phyloP scores from a whole-genome alignment of 2,329 filamentous ascomycete species.

The Microthyrium microscopicum region DNA sequence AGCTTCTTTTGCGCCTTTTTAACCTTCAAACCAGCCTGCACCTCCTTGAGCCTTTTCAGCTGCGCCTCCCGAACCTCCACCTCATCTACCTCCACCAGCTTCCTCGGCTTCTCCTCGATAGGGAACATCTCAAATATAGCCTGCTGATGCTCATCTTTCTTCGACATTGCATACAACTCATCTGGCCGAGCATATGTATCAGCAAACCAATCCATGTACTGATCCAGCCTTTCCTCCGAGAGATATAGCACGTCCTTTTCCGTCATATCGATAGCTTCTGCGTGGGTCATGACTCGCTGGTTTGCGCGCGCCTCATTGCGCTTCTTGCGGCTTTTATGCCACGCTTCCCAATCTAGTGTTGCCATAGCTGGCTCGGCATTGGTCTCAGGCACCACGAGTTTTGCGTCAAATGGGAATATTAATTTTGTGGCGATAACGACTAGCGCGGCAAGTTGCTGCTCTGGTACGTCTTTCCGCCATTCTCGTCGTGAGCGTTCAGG shows the following conservation, averaged over 20 bases:
- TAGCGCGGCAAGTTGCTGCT: constrained; percentile 54
- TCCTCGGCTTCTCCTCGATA: constrained; percentile 8
- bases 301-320: constrained; percentile 3
- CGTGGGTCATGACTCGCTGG: constrained; percentile 17
- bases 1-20: constrained; percentile 14
- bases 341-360: constrained; percentile 56
- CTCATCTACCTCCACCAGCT: not conserved
- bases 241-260: constrained; percentile 48
- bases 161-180: constrained; percentile 18
- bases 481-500: constrained; percentile 22
- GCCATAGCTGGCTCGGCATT: constrained; percentile 39
- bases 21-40: constrained; percentile 25
- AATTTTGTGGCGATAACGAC: constrained; percentile 65
- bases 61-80: constrained; percentile 13
- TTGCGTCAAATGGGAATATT: constrained; percentile 54
- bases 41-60: constrained; percentile 23
- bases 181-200: constrained; percentile 43
- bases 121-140: constrained; percentile 28
- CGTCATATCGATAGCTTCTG: constrained; percentile 34
- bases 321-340: constrained; percentile 28
- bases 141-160: constrained; percentile 23
- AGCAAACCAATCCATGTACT: constrained; percentile 69
- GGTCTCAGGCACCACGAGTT: constrained; percentile 33
- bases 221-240: constrained; percentile 45
- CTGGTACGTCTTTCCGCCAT: constrained; percentile 36